Conservation (phyloP, 2,329 filamentous ascomycete genomes). For the Monosporascus cannonballus region DNA sequence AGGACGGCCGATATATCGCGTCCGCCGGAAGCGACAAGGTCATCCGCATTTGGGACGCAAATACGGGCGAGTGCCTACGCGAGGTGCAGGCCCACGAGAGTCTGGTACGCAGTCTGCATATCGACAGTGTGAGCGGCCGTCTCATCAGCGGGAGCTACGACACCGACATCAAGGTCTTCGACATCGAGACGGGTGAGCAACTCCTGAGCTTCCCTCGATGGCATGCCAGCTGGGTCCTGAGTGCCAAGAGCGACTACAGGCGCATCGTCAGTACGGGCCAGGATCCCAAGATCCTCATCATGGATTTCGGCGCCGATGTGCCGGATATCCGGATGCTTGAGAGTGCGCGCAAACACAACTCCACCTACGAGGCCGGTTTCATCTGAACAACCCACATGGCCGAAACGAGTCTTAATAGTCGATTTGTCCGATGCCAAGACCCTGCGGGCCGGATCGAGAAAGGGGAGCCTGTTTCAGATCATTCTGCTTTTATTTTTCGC, state of each 20-base stretch:
- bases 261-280: constrained; percentile 93
- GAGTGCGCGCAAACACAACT: constrained; percentile 30
- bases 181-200: constrained; percentile 72
- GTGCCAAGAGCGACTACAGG: constrained; percentile 91
- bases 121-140: constrained; percentile 79
- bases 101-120: constrained; percentile 82
- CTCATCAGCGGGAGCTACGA: constrained; percentile 93
- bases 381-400: constrained; percentile 16
- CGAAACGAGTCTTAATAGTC: neutral
- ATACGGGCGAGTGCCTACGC: constrained; percentile 76
- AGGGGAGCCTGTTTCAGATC: neutral
- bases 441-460: neutral
- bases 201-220: constrained; percentile 85
- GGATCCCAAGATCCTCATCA: constrained; percentile 83
- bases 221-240: constrained; percentile 95
- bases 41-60: constrained; percentile 93
- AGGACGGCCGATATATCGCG: constrained; percentile 88
- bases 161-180: constrained; percentile 90
- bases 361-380: constrained; percentile 26
- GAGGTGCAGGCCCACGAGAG: constrained; percentile 78
- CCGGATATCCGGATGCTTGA: constrained; percentile 54
- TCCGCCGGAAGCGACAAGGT: constrained; percentile 93
- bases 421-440: neutral
- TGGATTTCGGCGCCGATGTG: constrained; percentile 76
- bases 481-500: neutral